Evolutionary conservation across 345 rosid genomes (phyloP), one percentile per base, ranked within the genome.

Genomic region (Pugionium dolabratum): DNA sequence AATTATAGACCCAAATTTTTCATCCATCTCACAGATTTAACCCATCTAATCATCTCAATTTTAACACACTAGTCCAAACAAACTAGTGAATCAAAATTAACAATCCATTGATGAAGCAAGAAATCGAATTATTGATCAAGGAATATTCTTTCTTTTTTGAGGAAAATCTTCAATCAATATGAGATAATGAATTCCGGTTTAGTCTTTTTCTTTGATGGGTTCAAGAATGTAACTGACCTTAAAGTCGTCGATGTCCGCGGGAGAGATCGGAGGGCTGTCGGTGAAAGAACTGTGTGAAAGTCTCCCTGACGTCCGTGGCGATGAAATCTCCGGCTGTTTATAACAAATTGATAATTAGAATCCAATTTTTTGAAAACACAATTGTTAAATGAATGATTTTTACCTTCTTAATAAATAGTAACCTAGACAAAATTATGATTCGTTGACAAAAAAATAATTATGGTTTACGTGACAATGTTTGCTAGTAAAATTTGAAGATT

Each of bases 211-310:
- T 9, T 11, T 35, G 62, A 54, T 58, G 54, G 61, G 66, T 72
- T 34, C 7, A 59, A 66, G 50, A 73, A 65, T 6, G 40, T 29
- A 36, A 71, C 78, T 41, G 58, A 90, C 98, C 97, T 94, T 94
- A 45, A 75, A 73, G 49, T 94, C 99, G 51, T 94, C 99, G 32
- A 84, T 76, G 46, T 90, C 97, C 4, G 96, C 83, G 10, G 99
- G 99, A 48, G 99, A 94, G 30, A 91, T 97, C 4, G 99, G 99
- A n/a, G 99, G 99, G 61, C 99, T 94, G 71, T 94, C 99, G 9
- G 95, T 84, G 41, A 82, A 79, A 25, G 98, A 90, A 78, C 98
- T 92, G 59, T 87, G 96, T 8, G 96, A 90, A 27, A 90, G 86
- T 72, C 96, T 79, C 33, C 96, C 96, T 45, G 98, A 83, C 6